Evolutionary conservation across 345 rosid species (phyloP).

Genomic region (Nasturtium officinale): DNA sequence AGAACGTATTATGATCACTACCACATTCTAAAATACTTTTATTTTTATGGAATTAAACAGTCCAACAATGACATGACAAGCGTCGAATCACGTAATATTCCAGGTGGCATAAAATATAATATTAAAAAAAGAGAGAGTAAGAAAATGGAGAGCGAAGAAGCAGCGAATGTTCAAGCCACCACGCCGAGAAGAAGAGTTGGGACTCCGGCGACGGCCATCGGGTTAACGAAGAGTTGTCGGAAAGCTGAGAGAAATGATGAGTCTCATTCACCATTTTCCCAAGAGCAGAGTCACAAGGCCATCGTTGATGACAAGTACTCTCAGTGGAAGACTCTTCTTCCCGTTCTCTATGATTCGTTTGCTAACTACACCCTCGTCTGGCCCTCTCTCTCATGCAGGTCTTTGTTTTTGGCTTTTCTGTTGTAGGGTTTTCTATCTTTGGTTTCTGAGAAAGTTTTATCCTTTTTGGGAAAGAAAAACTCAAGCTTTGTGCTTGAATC

Average conservation of each 20-base stretch:
- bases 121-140: not conserved
- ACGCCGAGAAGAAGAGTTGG: slow-evolving; percentile 3
- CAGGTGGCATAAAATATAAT: slow-evolving; percentile 14
- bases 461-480: slow-evolving; percentile 9
- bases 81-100: no score
- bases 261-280: slow-evolving; percentile 39
- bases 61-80: no score
- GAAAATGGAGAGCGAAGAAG: slow-evolving; percentile 35
- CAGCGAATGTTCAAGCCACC: slow-evolving; percentile 17
- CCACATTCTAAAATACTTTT: no score
- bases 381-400: slow-evolving; percentile 99
- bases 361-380: slow-evolving; percentile 90
- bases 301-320: slow-evolving; percentile 71
- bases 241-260: slow-evolving; percentile 66
- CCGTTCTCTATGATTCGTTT: slow-evolving; percentile 89
- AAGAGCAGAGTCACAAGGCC: slow-evolving; percentile 48
- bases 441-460: slow-evolving; percentile 15
- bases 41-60: no score
- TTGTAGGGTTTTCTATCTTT: no score
- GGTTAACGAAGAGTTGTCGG: slow-evolving; percentile 65
- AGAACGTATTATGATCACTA: no score
- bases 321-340: slow-evolving; percentile 90
- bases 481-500: slow-evolving; percentile 16
- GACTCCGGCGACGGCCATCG: slow-evolving; percentile 38
- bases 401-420: not conserved